Base-by-base conservation (phyloP, 495 filamentous ascomycete species). In the Clavariopsis aquatica region DNA sequence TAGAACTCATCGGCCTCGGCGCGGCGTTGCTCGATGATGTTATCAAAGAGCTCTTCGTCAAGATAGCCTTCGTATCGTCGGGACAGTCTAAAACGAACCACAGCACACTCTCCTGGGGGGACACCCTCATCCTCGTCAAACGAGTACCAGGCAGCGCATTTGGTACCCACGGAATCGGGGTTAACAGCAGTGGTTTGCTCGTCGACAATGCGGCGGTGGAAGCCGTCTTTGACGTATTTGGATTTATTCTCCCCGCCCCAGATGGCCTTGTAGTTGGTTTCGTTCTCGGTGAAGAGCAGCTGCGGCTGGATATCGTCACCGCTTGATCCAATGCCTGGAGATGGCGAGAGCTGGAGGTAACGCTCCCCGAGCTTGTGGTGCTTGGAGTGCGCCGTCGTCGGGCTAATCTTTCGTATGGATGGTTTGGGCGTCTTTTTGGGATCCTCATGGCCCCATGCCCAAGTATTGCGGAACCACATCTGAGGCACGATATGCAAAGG, bases 391-490 rank as follows among this genome's bases (percentile, higher is more conserved):
- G 85, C 87, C 41, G 86, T 77, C 3, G 88, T 85, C 23, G 88
- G 83, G 4, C 78, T 78, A 38, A 86, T 75, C 65, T 85, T 78
- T 17, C 82, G 80, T 60, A 96, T 88, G 8, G 79, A 83, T 0
- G 93, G 93, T 77, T 92, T 96, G 0, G 93, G 93, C 77, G 92
- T 96, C 60, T 86, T 87, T 17, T 87, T 79, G 24, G 79, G 74
- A 13, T 84, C 73, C 68, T 95, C 89, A 43, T 87, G 82, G 23
- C 90, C 92, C 93, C 93, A 98, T 19, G 87, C 80, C 93, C 93
- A 98, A 10, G 93, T 96, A 73, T 98, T 98, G 29, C 93, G 83
- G 78, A 96, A 98, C 92, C 93, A 96, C 20, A 96, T 86, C 60
- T 97, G 93, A 9, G 93, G 93, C 56, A 98, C 79, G 66, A 98